Percentiles rank a stretch among this genome's conserved stretches.
phyloP scores from a whole-genome alignment of 2,329 filamentous ascomycete species.

The Seiridium unicorne region DNA sequence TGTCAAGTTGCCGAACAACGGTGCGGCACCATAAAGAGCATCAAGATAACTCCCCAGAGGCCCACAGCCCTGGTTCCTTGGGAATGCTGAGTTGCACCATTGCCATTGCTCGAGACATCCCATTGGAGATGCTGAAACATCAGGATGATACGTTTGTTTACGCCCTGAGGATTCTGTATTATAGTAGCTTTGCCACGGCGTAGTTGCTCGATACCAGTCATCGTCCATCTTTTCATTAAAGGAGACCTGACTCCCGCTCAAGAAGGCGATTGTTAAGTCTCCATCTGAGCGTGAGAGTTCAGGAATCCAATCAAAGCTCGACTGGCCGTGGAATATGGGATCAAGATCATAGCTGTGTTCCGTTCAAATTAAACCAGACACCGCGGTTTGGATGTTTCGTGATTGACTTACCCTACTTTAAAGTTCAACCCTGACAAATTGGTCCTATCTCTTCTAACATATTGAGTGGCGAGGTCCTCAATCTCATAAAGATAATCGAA shows the following conservation, averaged over 20 bases:
- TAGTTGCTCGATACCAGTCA: slow-evolving; percentile 1
- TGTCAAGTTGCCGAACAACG: neutral
- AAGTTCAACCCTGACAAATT: too few relatives aligned
- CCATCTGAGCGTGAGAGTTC: neutral
- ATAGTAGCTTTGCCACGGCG: neutral
- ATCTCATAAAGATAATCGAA: neutral
- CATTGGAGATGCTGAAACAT: slow-evolving; percentile 2
- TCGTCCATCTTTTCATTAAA: neutral
- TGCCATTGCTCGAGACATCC: neutral
- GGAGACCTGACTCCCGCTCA: neutral
- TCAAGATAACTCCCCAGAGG: neutral
- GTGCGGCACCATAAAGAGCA: neutral
- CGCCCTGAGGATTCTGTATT: neutral
- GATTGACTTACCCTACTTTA: too few relatives aligned
- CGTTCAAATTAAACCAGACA: neutral
- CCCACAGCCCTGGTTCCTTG: neutral
- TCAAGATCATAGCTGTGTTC: too few relatives aligned
- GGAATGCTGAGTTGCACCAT: slow-evolving; percentile 1
- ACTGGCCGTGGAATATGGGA: neutral
- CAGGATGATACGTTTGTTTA: too few relatives aligned
- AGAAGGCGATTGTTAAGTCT: neutral
- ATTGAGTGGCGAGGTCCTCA: too few relatives aligned
- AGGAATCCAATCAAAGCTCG: neutral
- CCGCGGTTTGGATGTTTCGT: neutral
- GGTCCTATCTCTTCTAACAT: too few relatives aligned